These are phyloP conservation scores for Cladosporium cucumerinum DNA, from an alignment of 2,329 filamentous ascomycete genomes.

Conservation along the genomic window DNA sequence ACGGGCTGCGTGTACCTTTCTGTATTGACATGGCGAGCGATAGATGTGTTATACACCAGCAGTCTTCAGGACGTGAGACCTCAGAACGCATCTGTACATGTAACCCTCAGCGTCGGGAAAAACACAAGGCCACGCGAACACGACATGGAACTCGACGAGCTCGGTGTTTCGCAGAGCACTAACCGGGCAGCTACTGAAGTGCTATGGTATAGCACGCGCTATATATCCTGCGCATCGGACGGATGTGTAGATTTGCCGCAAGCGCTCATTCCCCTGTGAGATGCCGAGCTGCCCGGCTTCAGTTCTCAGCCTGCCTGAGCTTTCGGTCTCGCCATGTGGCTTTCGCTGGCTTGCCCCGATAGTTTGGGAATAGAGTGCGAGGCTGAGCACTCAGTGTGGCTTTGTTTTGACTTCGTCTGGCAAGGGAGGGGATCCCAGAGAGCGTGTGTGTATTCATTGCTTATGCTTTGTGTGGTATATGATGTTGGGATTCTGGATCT, in stretches of 20 bases:
- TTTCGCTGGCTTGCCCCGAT: not conserved
- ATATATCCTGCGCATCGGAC: not conserved
- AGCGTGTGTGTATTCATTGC: not conserved
- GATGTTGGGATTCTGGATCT: not conserved
- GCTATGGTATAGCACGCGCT: not conserved
- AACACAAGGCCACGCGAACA: not conserved
- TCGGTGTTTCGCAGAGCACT: not conserved
- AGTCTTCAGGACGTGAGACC: not conserved
- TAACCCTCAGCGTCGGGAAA: not conserved
- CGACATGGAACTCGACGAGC: not conserved
- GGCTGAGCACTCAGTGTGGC: not conserved
- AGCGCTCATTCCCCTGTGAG: not conserved
- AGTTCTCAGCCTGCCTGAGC: not conserved
- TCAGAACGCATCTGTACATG: not conserved
- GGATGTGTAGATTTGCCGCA: slow-evolving; percentile 3
- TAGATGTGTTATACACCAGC: not conserved
- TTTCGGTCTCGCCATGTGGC: slow-evolving; percentile 4
- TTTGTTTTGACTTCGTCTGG: slow-evolving; percentile 4
- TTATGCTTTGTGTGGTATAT: not conserved
- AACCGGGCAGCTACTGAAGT: not conserved
- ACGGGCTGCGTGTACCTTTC: not conserved
- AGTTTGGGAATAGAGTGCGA: slow-evolving; percentile 2
- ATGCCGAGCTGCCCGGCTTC: not conserved
- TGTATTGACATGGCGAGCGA: not conserved
- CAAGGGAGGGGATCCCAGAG: not conserved